These are phyloP conservation scores for Plicaturopsis crispa DNA, from an alignment of 768 basidiomycete genomes.

Conservation along the genomic window DNA sequence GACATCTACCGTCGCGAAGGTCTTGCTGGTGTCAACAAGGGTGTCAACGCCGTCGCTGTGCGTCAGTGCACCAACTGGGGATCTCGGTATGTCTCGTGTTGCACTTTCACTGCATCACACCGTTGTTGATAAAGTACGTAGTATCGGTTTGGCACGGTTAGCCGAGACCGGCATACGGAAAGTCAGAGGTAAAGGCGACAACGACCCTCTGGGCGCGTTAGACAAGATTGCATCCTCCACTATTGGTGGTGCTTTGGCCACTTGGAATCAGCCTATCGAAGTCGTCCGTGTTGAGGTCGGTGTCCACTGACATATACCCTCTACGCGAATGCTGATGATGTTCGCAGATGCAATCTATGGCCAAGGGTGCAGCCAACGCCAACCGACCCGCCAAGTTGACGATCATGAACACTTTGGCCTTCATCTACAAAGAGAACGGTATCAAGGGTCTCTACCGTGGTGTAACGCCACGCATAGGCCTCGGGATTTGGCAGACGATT, in stretches of 20 bases:
- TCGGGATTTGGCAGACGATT: conserved; percentile 95
- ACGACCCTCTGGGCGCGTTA: conserved; percentile 60
- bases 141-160: conserved; percentile 95
- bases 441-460: conserved; percentile 96
- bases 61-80: conserved; percentile 94
- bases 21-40: conserved; percentile 95
- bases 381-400: conserved; percentile 91
- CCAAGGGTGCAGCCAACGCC: conserved; percentile 55
- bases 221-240: conserved; percentile 89
- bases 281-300: conserved; percentile 91
- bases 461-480: conserved; percentile 92
- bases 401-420: conserved; percentile 83
- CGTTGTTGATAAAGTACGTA: conserved; percentile 18
- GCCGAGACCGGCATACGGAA: conserved; percentile 78
- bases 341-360: conserved; percentile 96
- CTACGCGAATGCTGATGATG: not conserved
- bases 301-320: not conserved
- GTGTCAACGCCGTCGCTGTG: conserved; percentile 91
- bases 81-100: conserved; percentile 51
- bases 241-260: conserved; percentile 90
- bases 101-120: not conserved
- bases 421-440: conserved; percentile 95
- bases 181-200: conserved; percentile 70
- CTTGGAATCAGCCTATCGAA: conserved; percentile 99
- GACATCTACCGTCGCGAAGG: conserved; percentile 95